Base-by-base conservation (phyloP, 1,284 basidiomycete genomes). In the Pisolithus thermaeus region DNA sequence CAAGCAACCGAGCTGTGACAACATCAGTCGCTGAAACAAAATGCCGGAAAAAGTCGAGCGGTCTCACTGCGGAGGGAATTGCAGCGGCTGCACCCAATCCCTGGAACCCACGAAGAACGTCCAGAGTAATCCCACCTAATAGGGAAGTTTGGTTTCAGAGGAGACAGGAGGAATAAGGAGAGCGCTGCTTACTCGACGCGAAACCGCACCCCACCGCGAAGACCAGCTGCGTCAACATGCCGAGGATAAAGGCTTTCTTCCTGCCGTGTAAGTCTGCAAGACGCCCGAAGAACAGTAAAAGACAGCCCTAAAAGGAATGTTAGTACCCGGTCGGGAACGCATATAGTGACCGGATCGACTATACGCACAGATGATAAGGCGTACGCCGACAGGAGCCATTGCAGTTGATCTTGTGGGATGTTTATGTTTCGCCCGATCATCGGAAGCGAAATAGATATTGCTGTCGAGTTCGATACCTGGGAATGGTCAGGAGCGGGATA, bases 241-340 rank as follows among this genome's bases (percentile, higher is more conserved):
- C 87, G 9, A 71, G 14, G 2, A 82, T 48, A 58, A 89, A 90
- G 0, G 75, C 70, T 50, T 71, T 71, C 61, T 85, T 88, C 32
- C 84, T 73, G 1, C 88, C 88, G 58, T 84, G 79, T 3, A 90
- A 69, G 65, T 91, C 88, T 4, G 87, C 85, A 4, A 90, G 63
- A 40, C 87, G 72, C 0, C 89, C 88, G 36, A 81, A 79, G 2
- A 89, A 71, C 1, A 92, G 68, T 9, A 91, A 72, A 39, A 90
- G 74, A 55, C 89, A 90, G 16, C 86, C 88, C 79, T 84, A 16
- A 32, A 28, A 20, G 36, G 12, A 45, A 56, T 49, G 61, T 59
- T 32, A 59, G 52, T 39, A 59, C 16, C 37, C 49, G 18, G n/a
- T 8, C 23, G 14, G 42, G 41, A 32, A 14, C 16, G 9, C 23